A percentile compares a stretch with the other conserved stretches of the same genome.
Conservation (phyloP, 441 rosid genomes). For the Pelargonium cotyledonis region DNA sequence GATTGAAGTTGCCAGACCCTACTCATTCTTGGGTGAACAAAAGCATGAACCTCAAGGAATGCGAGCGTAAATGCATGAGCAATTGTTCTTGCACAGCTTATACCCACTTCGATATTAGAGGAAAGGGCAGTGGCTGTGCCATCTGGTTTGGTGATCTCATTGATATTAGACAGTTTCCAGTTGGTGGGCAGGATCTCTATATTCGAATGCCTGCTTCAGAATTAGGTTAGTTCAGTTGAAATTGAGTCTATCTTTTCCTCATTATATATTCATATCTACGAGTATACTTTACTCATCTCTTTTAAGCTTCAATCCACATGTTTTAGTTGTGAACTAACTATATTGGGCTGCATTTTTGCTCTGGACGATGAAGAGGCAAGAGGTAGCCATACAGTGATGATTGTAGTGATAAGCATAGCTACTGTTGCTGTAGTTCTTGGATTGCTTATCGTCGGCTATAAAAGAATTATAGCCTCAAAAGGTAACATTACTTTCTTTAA, state of each 20-base stretch:
- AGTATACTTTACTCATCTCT: too few relatives aligned
- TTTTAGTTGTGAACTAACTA: neutral
- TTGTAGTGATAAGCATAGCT: too few relatives aligned
- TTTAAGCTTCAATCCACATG: neutral
- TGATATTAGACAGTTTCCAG: conserved; percentile 27
- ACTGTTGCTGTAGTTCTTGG: too few relatives aligned
- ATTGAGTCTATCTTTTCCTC: neutral
- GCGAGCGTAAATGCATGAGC: conserved; percentile 23
- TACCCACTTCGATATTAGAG: conserved; percentile 15
- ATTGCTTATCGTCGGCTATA: too few relatives aligned
- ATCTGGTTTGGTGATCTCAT: conserved; percentile 40
- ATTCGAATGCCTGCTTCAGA: conserved; percentile 30
- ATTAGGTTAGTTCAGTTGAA: conserved; percentile 13
- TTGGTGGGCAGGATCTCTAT: conserved; percentile 33
- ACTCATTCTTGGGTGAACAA: conserved; percentile 2
- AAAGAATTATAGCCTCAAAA: too few relatives aligned
- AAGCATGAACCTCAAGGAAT: conserved; percentile 18
- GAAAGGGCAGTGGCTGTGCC: conserved; percentile 31
- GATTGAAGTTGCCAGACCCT: conserved; percentile 30
- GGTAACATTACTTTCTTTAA: too few relatives aligned
- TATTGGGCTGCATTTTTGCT: too few relatives aligned
- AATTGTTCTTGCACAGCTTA: too few relatives aligned
- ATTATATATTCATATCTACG: too few relatives aligned
- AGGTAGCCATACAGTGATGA: too few relatives aligned
- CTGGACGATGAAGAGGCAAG: too few relatives aligned